These are phyloP conservation scores for Rhizophagus clarus DNA, from an alignment of 192 early-diverging fungal species.

Conservation along the genomic window DNA sequence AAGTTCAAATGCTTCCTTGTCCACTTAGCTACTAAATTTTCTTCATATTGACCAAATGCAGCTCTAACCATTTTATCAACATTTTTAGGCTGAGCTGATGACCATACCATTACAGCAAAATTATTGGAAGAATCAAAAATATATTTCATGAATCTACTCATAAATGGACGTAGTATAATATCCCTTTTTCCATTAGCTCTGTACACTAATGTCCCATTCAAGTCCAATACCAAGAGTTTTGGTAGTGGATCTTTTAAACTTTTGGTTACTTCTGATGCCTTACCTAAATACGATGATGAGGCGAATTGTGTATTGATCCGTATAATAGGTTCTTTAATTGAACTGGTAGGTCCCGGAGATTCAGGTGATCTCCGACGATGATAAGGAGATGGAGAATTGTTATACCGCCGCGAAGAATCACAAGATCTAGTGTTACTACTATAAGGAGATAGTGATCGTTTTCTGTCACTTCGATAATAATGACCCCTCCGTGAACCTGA, in stretches of 20 bases:
- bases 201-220: slow-evolving; percentile 70
- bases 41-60: slow-evolving; percentile 40
- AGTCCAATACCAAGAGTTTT: slow-evolving; percentile 64
- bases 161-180: slow-evolving; percentile 49
- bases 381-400: too few relatives aligned
- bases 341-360: too few relatives aligned
- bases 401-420: too few relatives aligned
- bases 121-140: slow-evolving; percentile 38
- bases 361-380: too few relatives aligned
- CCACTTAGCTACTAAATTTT: slow-evolving; percentile 60
- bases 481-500: neutral
- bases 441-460: neutral
- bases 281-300: neutral
- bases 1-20: slow-evolving; percentile 54
- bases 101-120: slow-evolving; percentile 78
- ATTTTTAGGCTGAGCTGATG: slow-evolving; percentile 59
- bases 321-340: neutral
- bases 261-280: neutral
- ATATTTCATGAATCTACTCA: slow-evolving; percentile 57
- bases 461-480: neutral
- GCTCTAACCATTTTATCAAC: slow-evolving; percentile 57
- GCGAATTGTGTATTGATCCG: neutral
- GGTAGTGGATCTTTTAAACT: slow-evolving; percentile 31
- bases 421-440: neutral
- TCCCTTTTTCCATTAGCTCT: slow-evolving; percentile 32